These are phyloP conservation scores for Hansfordia pulvinata DNA, from an alignment of 2,329 filamentous ascomycete genomes.

Conservation along the genomic window DNA sequence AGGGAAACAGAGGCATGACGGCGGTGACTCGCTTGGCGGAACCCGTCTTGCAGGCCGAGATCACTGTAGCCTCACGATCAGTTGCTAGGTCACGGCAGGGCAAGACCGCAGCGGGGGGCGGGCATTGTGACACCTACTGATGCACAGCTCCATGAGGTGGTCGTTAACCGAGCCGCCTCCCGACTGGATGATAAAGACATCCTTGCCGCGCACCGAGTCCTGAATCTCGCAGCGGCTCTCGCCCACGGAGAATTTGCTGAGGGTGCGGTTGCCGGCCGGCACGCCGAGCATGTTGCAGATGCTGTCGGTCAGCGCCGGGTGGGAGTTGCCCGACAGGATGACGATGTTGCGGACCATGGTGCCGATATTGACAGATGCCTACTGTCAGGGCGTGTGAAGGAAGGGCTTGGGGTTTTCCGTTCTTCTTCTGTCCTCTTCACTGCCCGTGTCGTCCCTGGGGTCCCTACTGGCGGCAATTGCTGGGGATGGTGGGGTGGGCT, in stretches of 20 bases:
- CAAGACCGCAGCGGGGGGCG: too few relatives aligned
- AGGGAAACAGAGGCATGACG: constrained; percentile 89
- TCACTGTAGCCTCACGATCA: constrained; percentile 30
- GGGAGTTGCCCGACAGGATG: constrained; percentile 83
- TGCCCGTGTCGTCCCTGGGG: too few relatives aligned
- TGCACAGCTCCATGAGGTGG: constrained; percentile 89
- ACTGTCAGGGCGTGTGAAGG: too few relatives aligned
- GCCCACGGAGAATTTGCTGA: constrained; percentile 87
- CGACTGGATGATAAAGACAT: constrained; percentile 97
- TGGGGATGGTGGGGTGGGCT: too few relatives aligned
- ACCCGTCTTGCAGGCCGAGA: constrained; percentile 92
- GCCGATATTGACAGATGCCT: constrained; percentile 4
- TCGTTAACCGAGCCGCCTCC: constrained; percentile 91
- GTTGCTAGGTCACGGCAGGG: constrained; percentile 1
- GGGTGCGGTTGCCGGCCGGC: constrained; percentile 68
- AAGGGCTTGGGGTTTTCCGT: too few relatives aligned
- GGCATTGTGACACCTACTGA: constrained; percentile 42
- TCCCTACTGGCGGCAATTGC: too few relatives aligned
- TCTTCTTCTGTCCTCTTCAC: too few relatives aligned
- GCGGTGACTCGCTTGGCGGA: constrained; percentile 89
- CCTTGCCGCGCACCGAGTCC: constrained; percentile 92
- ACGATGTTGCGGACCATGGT: constrained; percentile 91
- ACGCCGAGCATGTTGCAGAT: constrained; percentile 85
- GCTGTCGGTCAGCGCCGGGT: constrained; percentile 73
- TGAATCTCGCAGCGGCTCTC: constrained; percentile 92